Evolutionary conservation across 345 rosid species (phyloP).

Genomic region (Eucalyptus rudis): DNA sequence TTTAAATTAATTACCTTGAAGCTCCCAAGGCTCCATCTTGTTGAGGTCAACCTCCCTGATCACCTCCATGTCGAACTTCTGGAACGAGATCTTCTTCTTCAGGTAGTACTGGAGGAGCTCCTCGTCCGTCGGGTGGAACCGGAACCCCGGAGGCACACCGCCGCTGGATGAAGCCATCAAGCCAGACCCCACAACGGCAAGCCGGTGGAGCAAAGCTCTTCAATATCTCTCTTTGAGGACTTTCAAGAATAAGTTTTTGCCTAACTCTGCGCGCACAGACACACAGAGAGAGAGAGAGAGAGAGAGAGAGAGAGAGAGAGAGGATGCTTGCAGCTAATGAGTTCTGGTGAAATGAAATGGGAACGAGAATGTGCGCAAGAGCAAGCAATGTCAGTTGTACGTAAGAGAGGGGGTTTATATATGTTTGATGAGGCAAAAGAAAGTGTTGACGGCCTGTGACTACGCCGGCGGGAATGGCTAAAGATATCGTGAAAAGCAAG

Average conservation of each 20-base stretch:
- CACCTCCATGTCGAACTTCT: slow-evolving; percentile 96
- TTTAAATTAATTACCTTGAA: slow-evolving; percentile 49
- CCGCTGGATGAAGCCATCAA: slow-evolving; percentile 54
- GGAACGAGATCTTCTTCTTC: slow-evolving; percentile 85
- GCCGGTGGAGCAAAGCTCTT: background rate
- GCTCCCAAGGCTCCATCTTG: slow-evolving; percentile 97
- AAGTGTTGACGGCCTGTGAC: slow-evolving; percentile 89
- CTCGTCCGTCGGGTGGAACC: slow-evolving; percentile 94
- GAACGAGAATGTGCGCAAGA: background rate
- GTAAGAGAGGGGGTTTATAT: background rate
- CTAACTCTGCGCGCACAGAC: background rate
- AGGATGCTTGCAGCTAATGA: background rate
- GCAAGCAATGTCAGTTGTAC: background rate
- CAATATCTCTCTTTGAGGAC: background rate
- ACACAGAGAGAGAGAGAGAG: background rate
- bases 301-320: background rate
- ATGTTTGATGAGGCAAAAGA: slow-evolving; percentile 12
- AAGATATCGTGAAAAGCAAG: slow-evolving; percentile 73
- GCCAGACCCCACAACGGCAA: background rate
- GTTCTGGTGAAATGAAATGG: background rate
- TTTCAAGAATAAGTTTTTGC: background rate
- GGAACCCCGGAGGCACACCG: slow-evolving; percentile 95
- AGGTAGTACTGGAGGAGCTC: slow-evolving; percentile 92
- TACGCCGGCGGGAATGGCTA: slow-evolving; percentile 77
- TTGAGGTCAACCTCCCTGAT: slow-evolving; percentile 90